Evolutionary conservation across 2,329 filamentous ascomycete species (phyloP).

Genomic region (Chrysosporium keratinophilum): DNA sequence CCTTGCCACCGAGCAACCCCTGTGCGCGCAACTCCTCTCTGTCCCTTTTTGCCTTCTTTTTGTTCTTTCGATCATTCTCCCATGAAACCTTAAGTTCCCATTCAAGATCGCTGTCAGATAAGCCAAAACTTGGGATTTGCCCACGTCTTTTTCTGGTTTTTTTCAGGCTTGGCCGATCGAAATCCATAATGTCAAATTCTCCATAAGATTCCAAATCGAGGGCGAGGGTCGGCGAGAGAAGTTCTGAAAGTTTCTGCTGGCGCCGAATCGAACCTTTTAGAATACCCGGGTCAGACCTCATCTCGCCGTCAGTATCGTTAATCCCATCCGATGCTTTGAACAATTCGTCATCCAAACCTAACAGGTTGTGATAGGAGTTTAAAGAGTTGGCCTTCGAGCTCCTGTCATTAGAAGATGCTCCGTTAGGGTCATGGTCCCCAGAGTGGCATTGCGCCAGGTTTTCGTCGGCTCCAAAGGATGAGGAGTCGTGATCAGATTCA

Average conservation of each 20-base stretch:
- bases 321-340: too few relatives aligned
- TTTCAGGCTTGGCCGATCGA: slow-evolving; percentile 57
- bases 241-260: background rate
- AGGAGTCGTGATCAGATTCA: slow-evolving; percentile 16
- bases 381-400: too few relatives aligned
- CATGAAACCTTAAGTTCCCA: slow-evolving; percentile 49
- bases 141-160: slow-evolving; percentile 55
- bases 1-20: slow-evolving; percentile 52
- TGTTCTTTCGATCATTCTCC: slow-evolving; percentile 59
- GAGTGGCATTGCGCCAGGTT: background rate
- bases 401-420: background rate
- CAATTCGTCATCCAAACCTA: too few relatives aligned
- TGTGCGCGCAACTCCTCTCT: slow-evolving; percentile 58
- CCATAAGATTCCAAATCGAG: slow-evolving; percentile 52
- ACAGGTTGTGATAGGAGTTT: too few relatives aligned
- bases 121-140: slow-evolving; percentile 43
- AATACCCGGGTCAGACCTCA: background rate
- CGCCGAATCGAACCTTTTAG: background rate
- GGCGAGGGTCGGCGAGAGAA: slow-evolving; percentile 20
- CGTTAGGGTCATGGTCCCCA: background rate
- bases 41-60: slow-evolving; percentile 58
- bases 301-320: background rate
- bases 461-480: background rate
- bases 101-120: slow-evolving; percentile 59
- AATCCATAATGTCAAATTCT: slow-evolving; percentile 78